Base-by-base conservation (phyloP, 2,329 filamentous ascomycete genomes). In the Fusarium anguioides region DNA sequence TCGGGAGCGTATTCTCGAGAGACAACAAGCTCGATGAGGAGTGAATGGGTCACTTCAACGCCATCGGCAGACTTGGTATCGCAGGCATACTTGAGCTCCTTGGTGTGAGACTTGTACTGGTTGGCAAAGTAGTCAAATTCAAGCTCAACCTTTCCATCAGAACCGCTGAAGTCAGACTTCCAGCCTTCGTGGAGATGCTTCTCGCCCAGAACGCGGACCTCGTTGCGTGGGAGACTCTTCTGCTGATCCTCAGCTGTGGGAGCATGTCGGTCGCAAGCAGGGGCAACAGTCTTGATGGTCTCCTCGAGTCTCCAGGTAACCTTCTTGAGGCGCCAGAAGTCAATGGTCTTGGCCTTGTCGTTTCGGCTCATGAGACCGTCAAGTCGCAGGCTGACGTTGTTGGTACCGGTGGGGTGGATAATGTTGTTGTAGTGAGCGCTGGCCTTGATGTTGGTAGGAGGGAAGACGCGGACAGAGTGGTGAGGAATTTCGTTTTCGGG, bases 241-340 rank as follows among this genome's bases (percentile, higher is more conserved):
- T 73, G 67, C 51, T 72, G 70, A 10, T 74, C 75, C 17, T 75
- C 57, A 31, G 73, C 48, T 63, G 74, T 71, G 29, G 86, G 83
- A 10, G 84, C 78, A 79, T 98, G 96, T 77, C 90, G 91, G 33
- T 85, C 75, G 81, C 96, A 98, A 18, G 93, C 91, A 3, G 91
- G 90, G 0, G 93, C 92, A 36, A 95, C 83, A 35, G 90, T 89
- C 79, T 90, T 91, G 76, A 93, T 87, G 36, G 89, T 91, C 83
- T 99, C 95, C 75, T 97, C 94, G 51, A 99, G 90, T 69, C 92
- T 89, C 95, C 95, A 99, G 66, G 91, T 93, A 68, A 97, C 86
- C 79, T 96, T 96, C 78, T 94, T 92, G 27, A 99, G 84, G 72
- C 91, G 91, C 95, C 95, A 98, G 75, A 88, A 86, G 75, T 89